Conservation (phyloP, 306 rosid genomes). For the Styphnolobium japonicum region DNA sequence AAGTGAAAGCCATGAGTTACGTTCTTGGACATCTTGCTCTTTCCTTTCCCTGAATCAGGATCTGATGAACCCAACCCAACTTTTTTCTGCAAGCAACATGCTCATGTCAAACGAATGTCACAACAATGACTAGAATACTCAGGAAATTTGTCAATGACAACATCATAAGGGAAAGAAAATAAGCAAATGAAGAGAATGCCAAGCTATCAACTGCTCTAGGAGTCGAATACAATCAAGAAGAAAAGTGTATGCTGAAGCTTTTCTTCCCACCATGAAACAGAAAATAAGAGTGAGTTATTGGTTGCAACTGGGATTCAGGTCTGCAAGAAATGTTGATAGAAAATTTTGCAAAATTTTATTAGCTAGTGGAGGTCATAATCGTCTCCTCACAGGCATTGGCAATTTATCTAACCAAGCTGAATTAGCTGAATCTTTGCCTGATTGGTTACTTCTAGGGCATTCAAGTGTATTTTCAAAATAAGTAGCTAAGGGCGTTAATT, state of each 20-base stretch:
- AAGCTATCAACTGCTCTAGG: neutral
- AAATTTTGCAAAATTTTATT: neutral
- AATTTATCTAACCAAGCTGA: neutral
- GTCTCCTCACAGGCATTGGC: neutral
- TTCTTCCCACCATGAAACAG: neutral
- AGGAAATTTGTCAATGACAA: neutral
- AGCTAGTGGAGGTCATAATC: neutral
- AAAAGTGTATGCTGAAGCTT: neutral
- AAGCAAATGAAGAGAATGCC: neutral
- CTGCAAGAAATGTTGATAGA: neutral
- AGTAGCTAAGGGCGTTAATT: neutral
- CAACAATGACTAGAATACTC: neutral
- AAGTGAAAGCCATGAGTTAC: constrained; percentile 82
- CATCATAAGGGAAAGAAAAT: neutral
- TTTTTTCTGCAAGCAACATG: constrained; percentile 63
- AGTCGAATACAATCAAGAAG: neutral
- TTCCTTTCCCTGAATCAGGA: constrained; percentile 94
- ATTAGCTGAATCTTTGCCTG: neutral
- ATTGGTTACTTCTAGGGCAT: neutral
- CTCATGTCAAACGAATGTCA: constrained; percentile 8
- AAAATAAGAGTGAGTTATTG: neutral
- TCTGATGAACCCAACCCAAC: constrained; percentile 68
- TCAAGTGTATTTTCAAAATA: neutral
- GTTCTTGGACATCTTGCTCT: constrained; percentile 83
- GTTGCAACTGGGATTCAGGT: neutral